Evolutionary conservation across 2,329 filamentous ascomycete species (phyloP).

Genomic region (Parafenestella ontariensis): DNA sequence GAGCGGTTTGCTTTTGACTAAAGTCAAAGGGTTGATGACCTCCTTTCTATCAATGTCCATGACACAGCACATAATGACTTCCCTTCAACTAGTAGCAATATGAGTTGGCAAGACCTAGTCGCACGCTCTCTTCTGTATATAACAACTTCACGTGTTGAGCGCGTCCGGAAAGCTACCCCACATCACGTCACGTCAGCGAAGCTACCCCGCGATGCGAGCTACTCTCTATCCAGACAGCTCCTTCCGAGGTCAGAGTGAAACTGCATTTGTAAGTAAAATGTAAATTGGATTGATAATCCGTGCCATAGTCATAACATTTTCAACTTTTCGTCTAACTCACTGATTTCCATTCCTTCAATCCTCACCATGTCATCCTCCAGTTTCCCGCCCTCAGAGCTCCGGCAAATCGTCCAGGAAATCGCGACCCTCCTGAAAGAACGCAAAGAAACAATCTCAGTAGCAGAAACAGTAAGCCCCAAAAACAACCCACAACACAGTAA

Average conservation of each 20-base stretch:
- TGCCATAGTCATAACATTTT: no score
- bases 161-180: conserved; percentile 20
- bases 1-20: conserved; percentile 66
- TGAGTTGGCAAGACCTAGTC: background rate
- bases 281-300: background rate
- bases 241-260: background rate
- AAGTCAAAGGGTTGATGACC: background rate
- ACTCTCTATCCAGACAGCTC: conserved; percentile 1
- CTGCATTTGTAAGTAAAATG: conserved; percentile 5
- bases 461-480: conserved; percentile 60
- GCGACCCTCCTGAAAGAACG: conserved; percentile 61
- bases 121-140: background rate
- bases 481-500: background rate
- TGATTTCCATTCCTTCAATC: background rate
- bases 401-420: conserved; percentile 57
- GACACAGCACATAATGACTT: background rate
- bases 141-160: background rate
- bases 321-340: background rate
- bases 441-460: conserved; percentile 65
- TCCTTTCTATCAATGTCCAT: background rate
- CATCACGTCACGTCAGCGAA: conserved; percentile 22
- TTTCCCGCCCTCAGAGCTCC: conserved; percentile 54
- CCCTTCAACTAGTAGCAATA: background rate
- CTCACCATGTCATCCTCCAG: conserved; percentile 32
- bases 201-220: conserved; percentile 20